These are phyloP conservation scores for Amanita pallidorosea DNA, from an alignment of 768 basidiomycete species.

Conservation along the genomic window DNA sequence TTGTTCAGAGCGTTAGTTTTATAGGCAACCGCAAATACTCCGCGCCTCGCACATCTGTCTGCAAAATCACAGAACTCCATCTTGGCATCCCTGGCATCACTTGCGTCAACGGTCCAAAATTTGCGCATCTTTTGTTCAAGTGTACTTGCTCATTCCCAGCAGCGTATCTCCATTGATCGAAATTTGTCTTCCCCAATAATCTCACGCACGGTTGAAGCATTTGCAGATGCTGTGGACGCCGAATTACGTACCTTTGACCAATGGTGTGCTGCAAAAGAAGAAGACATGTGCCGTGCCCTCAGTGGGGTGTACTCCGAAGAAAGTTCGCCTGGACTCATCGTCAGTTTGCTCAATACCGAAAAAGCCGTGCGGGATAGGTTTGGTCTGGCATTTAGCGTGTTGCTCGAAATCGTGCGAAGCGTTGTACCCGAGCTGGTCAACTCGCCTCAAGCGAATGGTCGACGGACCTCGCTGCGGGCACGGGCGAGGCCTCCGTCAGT, in stretches of 20 bases:
- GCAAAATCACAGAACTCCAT: conserved; percentile 56
- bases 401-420: conserved; percentile 37
- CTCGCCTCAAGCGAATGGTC: conserved; percentile 2
- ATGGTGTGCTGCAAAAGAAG: conserved; percentile 67
- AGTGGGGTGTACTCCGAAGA: conserved; percentile 29
- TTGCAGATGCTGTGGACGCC: conserved; percentile 60
- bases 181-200: conserved; percentile 12
- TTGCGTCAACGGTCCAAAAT: conserved; percentile 49
- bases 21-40: conserved; percentile 41
- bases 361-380: conserved; percentile 48
- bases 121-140: conserved; percentile 51
- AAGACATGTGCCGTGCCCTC: conserved; percentile 50
- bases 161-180: conserved; percentile 8
- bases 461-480: conserved; percentile 12
- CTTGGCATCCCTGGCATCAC: conserved; percentile 42
- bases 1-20: neutral
- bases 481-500: conserved; percentile 33
- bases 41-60: conserved; percentile 60
- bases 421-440: conserved; percentile 13
- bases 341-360: conserved; percentile 60
- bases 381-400: conserved; percentile 43
- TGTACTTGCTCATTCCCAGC: conserved; percentile 28
- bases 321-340: conserved; percentile 22
- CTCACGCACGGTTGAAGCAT: conserved; percentile 69
- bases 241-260: conserved; percentile 47